These are phyloP conservation scores for Colletotrichum sidae DNA, from an alignment of 2,329 filamentous ascomycete genomes.

Conservation along the genomic window DNA sequence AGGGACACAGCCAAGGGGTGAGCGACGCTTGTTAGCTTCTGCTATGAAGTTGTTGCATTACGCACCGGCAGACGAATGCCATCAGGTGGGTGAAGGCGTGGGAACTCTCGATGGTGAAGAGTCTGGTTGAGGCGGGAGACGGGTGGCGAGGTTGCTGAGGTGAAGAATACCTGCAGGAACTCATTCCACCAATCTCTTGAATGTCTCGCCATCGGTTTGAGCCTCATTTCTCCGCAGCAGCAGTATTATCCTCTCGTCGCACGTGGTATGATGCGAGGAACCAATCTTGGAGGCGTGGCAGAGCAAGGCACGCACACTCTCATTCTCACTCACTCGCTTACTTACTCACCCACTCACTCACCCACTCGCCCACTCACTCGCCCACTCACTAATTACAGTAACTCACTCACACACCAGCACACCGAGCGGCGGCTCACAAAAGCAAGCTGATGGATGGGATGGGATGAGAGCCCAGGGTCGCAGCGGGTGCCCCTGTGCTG, in stretches of 20 bases:
- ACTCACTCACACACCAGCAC: neutral
- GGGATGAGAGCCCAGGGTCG: conserved; percentile 29
- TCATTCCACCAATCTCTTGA: conserved; percentile 3
- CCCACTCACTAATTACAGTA: too few relatives aligned
- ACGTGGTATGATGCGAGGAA: neutral
- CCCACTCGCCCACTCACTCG: too few relatives aligned
- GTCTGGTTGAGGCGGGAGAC: neutral
- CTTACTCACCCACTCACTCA: too few relatives aligned
- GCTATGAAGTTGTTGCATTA: too few relatives aligned
- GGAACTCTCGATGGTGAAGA: neutral
- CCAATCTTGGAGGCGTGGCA: neutral
- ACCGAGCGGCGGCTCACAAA: conserved; percentile 20
- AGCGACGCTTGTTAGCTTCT: neutral
- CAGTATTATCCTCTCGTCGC: conserved; percentile 18
- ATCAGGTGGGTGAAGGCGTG: too few relatives aligned
- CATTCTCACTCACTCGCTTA: too few relatives aligned
- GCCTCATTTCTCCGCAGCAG: conserved; percentile 24
- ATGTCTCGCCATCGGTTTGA: conserved; percentile 28
- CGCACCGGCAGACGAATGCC: too few relatives aligned
- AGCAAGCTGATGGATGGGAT: conserved; percentile 29
- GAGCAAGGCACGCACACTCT: neutral
- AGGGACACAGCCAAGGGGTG: conserved; percentile 24
- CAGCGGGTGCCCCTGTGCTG: conserved; percentile 33
- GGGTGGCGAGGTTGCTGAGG: neutral
- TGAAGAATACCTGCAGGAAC: conserved; percentile 4